Evolutionary conservation across 495 filamentous ascomycete genomes (phyloP).

Genomic region (Annulohypoxylon moriforme): DNA sequence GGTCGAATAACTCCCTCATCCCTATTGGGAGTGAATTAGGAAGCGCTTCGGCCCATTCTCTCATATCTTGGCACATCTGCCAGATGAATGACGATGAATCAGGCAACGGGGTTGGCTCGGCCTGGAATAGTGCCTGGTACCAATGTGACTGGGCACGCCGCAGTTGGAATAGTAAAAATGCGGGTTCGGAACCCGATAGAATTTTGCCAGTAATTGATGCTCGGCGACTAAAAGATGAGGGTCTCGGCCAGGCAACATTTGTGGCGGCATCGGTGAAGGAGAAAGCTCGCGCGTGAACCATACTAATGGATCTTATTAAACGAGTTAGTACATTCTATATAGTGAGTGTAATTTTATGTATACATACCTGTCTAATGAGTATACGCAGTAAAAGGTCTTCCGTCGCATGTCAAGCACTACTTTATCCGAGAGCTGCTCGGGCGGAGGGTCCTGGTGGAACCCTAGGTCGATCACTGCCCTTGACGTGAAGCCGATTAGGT

Average conservation of each 20-base stretch:
- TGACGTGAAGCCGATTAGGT: constrained; percentile 85
- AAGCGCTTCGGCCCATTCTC: constrained; percentile 72
- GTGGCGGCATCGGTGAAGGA: constrained; percentile 92
- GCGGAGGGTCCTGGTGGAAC: constrained; percentile 87
- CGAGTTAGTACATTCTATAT: constrained; percentile 5
- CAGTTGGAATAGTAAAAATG: constrained; percentile 76
- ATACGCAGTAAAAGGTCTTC: constrained; percentile 86
- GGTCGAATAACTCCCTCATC: constrained; percentile 76
- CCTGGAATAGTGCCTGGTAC: constrained; percentile 85
- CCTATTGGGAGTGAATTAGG: constrained; percentile 67
- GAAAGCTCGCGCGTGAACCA: constrained; percentile 82
- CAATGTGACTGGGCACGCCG: constrained; percentile 81
- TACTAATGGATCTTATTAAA: constrained; percentile 75
- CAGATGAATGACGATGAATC: constrained; percentile 70
- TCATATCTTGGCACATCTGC: constrained; percentile 71
- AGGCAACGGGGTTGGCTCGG: constrained; percentile 67
- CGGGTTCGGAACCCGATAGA: constrained; percentile 60
- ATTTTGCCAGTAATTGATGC: constrained; percentile 53
- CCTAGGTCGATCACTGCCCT: constrained; percentile 88
- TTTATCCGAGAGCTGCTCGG: constrained; percentile 68
- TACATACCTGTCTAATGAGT: constrained; percentile 83
- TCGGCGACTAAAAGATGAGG: constrained; percentile 50
- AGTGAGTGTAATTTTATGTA: not conserved
- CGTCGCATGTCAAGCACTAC: constrained; percentile 78
- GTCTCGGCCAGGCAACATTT: constrained; percentile 69